Evolutionary conservation across 2,329 filamentous ascomycete species (phyloP).

Genomic region (Aspergillus neoniger): DNA sequence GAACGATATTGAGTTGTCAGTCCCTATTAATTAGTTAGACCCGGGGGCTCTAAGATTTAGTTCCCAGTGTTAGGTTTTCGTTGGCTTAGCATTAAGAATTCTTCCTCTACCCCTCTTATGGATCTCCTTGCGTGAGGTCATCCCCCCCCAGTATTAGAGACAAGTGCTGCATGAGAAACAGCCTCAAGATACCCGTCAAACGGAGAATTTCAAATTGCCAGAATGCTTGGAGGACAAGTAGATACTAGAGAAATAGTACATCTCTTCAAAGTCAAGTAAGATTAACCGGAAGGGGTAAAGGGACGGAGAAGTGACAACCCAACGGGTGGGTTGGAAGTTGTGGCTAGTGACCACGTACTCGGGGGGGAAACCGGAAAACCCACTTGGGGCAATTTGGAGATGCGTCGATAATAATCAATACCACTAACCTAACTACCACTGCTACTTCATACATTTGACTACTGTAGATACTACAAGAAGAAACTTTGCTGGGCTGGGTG

Average conservation of each 20-base stretch:
- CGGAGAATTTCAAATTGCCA: neutral
- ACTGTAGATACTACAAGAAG: neutral
- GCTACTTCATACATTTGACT: too few species aligned
- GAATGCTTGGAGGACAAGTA: too few species aligned
- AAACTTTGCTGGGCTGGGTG: neutral
- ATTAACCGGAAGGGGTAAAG: neutral
- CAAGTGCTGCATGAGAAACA: neutral
- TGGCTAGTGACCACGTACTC: constrained; percentile 19
- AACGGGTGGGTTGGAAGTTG: constrained; percentile 10
- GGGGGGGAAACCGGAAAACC: neutral
- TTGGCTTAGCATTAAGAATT: constrained; percentile 7
- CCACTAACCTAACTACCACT: too few species aligned
- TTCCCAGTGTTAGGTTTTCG: neutral
- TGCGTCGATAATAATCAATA: neutral
- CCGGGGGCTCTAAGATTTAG: constrained; percentile 9
- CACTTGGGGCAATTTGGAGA: neutral
- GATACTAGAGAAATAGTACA: too few species aligned
- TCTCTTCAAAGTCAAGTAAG: neutral
- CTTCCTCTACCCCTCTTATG: constrained; percentile 7
- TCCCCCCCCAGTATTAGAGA: neutral
- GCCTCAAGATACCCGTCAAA: neutral
- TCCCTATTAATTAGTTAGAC: constrained; percentile 5
- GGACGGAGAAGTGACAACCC: neutral
- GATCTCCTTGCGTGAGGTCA: constrained; percentile 12
- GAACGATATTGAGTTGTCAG: constrained; percentile 1